phyloP scores from a whole-genome alignment of 208 protist genomes.

The Leishmania arabica region DNA sequence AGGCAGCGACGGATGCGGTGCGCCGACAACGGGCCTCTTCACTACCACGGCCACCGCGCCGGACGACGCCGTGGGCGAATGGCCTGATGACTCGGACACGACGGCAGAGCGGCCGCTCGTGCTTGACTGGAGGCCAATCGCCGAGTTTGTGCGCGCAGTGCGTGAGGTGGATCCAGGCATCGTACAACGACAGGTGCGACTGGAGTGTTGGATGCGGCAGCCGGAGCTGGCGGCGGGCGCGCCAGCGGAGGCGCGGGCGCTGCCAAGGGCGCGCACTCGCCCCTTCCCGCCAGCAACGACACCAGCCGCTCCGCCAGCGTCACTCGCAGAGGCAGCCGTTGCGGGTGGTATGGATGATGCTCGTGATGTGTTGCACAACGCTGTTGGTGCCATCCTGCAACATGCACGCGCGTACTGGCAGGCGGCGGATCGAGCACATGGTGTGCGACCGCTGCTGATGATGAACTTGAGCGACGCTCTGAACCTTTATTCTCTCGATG shows the following conservation, averaged over 20 bases:
- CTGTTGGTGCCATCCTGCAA: slow-evolving; percentile 1
- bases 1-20: background rate
- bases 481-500: background rate
- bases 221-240: background rate
- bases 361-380: slow-evolving; percentile 13
- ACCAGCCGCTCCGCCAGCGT: background rate
- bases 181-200: slow-evolving; percentile 9
- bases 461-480: slow-evolving; percentile 8
- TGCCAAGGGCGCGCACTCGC: background rate
- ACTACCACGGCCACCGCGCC: background rate
- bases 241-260: background rate
- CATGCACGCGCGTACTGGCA: slow-evolving; percentile 2
- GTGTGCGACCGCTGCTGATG: background rate
- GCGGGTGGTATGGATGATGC: background rate
- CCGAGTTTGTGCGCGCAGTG: slow-evolving; percentile 6
- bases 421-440: background rate
- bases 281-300: background rate
- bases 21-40: background rate
- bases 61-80: background rate
- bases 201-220: slow-evolving; percentile 10
- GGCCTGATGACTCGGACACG: background rate
- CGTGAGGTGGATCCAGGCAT: slow-evolving; percentile 22
- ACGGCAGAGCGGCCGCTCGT: slow-evolving; percentile 1
- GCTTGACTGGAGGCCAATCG: slow-evolving; percentile 27
- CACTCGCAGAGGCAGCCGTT: background rate